Base-by-base conservation (phyloP, 1,284 basidiomycete genomes). In the Austropuccinia psidii region DNA sequence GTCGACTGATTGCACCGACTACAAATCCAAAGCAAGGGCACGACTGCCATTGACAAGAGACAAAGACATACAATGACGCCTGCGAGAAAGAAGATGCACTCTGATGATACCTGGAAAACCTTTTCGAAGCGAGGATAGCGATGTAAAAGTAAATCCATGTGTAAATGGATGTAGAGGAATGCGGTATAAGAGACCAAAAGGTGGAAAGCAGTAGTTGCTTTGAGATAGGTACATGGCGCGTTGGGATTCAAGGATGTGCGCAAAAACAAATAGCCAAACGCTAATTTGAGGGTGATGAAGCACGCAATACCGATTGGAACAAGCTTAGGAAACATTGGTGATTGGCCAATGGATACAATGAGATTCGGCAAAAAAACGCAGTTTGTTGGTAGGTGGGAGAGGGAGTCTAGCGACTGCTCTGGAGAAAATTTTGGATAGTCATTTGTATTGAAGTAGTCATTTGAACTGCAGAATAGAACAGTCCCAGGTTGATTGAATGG, bases 11-110 rank as follows among this genome's bases (percentile, higher is more conserved):
- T 57, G 52, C 66, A 50, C 41, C 60, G 39, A 21, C 72, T 73
- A 39, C 60, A 73, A 39, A 73, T 45, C 72, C 72, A 73, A 24
- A 73, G 62, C 41, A 73, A 62, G 11, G 72, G 72, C 4, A 73
- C 43, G 24, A 73, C 62, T 9, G 66, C 62, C 41, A 73, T 54
- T 29, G 52, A 49, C 9, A 73, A 43, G 8, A 73, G 17, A 24
- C 24, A 57, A 13, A 73, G 60, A 29, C 72, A 73, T 8, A 66
- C 49, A 8, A 54, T 41, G 35, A 73, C 60, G 13, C 72, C 72
- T 33, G 60, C 58, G 3, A 66, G 29, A 31, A 73, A 73, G 13
- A 65, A 73, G 21, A 73, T 54, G 15, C 58, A 64, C 39, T 65
- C 70, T 9, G 70, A 64, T 7, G 70, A 64, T 7, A 49, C 37